phyloP scores from a whole-genome alignment of 2,329 filamentous ascomycete genomes.

The Penicillium glabrum region DNA sequence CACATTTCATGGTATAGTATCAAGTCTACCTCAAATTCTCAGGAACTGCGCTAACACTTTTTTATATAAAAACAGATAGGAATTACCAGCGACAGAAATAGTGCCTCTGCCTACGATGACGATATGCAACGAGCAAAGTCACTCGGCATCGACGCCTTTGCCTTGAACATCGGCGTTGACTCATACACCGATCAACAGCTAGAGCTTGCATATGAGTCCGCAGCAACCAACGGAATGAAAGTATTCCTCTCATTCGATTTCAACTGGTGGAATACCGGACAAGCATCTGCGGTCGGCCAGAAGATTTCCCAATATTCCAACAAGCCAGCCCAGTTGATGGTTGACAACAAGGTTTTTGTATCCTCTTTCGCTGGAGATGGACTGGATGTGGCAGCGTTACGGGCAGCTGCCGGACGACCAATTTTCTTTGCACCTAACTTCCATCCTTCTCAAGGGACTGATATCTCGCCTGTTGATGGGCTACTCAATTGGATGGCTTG shows the following conservation, averaged over 20 bases:
- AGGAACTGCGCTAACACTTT: too few relatives aligned
- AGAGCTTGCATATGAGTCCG: slow-evolving; percentile 50
- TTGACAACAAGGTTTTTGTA: slow-evolving; percentile 52
- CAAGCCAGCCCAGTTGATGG: slow-evolving; percentile 48
- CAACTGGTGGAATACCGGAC: slow-evolving; percentile 46
- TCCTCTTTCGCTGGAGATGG: slow-evolving; percentile 55
- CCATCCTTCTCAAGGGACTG: slow-evolving; percentile 40
- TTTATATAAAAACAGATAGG: too few relatives aligned
- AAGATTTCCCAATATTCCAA: slow-evolving; percentile 50
- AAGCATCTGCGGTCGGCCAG: slow-evolving; percentile 44
- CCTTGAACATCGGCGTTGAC: slow-evolving; percentile 52
- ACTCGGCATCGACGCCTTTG: slow-evolving; percentile 50
- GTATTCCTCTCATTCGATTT: slow-evolving; percentile 60
- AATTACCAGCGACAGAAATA: slow-evolving; percentile 45
- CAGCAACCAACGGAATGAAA: slow-evolving; percentile 49
- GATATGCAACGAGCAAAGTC: slow-evolving; percentile 49
- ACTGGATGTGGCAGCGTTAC: slow-evolving; percentile 44
- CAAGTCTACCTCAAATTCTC: not conserved
- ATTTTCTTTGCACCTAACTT: slow-evolving; percentile 55
- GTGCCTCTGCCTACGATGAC: slow-evolving; percentile 48
- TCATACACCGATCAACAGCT: slow-evolving; percentile 47
- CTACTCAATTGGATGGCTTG: slow-evolving; percentile 48
- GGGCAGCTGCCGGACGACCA: slow-evolving; percentile 42
- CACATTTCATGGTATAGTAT: slow-evolving; percentile 42
- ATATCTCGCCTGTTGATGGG: slow-evolving; percentile 41